A percentile compares a stretch with the other conserved stretches of the same genome.
Evolutionary conservation across 2,329 filamentous ascomycete genomes (phyloP).

Genomic region (Pseudogymnoascus sp.): DNA sequence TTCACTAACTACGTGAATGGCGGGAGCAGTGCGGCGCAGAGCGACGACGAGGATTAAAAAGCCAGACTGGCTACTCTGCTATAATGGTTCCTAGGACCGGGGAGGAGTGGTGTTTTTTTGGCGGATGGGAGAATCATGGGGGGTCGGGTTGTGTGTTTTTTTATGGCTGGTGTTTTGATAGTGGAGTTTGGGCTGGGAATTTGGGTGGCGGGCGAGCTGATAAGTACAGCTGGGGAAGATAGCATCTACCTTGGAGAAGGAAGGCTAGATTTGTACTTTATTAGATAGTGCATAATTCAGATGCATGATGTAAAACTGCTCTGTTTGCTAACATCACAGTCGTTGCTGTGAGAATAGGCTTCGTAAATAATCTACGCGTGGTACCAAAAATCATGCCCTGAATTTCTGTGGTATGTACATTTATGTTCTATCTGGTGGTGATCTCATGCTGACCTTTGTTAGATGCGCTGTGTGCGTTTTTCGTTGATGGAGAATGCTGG

Average conservation of each 20-base stretch:
- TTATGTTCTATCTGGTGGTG: neutral
- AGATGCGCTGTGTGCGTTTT: neutral
- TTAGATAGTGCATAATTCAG: slow-evolving; percentile 21
- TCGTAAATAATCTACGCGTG: neutral
- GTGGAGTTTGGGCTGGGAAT: neutral
- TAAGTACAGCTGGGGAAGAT: slow-evolving; percentile 5
- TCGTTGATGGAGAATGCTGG: neutral
- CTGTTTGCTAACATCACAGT: neutral
- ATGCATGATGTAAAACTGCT: slow-evolving; percentile 2
- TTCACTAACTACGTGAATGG: slow-evolving; percentile 41
- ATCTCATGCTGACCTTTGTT: neutral
- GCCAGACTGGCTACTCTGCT: slow-evolving; percentile 7
- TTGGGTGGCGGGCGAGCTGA: neutral
- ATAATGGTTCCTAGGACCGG: slow-evolving; percentile 8
- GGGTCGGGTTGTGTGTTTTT: neutral
- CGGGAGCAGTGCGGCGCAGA: slow-evolving; percentile 39
- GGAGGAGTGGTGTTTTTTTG: slow-evolving; percentile 5
- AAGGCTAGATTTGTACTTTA: slow-evolving; percentile 29
- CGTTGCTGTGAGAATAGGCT: neutral
- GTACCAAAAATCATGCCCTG: neutral
- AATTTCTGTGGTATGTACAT: neutral
- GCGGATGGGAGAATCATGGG: neutral
- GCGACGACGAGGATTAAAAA: slow-evolving; percentile 43
- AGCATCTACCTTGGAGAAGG: slow-evolving; percentile 9
- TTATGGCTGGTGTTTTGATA: slow-evolving; percentile 9